Evolutionary conservation across 2,329 filamentous ascomycete species (phyloP), one percentile per base, ranked within the genome.

Genomic region (Neofusicoccum laricinum): DNA sequence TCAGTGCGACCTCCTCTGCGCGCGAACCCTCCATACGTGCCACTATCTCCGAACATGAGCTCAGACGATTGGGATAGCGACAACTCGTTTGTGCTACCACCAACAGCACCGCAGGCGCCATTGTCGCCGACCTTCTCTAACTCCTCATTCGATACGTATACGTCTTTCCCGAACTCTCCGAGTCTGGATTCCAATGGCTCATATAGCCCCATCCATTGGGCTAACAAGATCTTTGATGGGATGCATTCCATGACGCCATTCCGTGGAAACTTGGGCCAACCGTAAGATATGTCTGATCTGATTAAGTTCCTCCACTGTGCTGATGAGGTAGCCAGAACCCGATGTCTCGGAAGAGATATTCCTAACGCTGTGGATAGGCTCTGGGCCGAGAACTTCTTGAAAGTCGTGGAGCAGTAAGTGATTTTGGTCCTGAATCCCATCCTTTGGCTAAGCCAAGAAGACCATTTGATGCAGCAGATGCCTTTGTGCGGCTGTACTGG

Each of bases 401-500:
- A 74, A 64, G 75, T 79, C 0, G 66, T 79, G 6, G 73, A 80
- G 66, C 49, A 79, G 68, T 76, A 67, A 66, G 70, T 69, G n/a
- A 15, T 30, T 30, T 6, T 30, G 25, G 2, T 12, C 15, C 15
- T 11, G 15, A 15, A 15, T 5, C 1, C 12, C 4, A 7, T 21
- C 40, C 2, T 15, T 17, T 14, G 8, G 4, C 55, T 59, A 25
- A 59, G 12, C 19, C 1, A 2, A 14, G 4, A 59, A 83, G 80
- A 59, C 77, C 80, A 0, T 84, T 86, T 66, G 80, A 82, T 41
- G 77, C 76, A 45, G 79, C 73, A 4, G 75, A 80, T 40, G 75
- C 85, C 19, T 78, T 74, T 43, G 76, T 84, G 17, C 76, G 77
- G 45, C 79, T 85, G n/a, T 87, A 84, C 67, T 79, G 82, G 69